Evolutionary conservation across 1,284 basidiomycete genomes (phyloP), one percentile per base, ranked within the genome.

Genomic region (Tetrapyrgos nigripes): DNA sequence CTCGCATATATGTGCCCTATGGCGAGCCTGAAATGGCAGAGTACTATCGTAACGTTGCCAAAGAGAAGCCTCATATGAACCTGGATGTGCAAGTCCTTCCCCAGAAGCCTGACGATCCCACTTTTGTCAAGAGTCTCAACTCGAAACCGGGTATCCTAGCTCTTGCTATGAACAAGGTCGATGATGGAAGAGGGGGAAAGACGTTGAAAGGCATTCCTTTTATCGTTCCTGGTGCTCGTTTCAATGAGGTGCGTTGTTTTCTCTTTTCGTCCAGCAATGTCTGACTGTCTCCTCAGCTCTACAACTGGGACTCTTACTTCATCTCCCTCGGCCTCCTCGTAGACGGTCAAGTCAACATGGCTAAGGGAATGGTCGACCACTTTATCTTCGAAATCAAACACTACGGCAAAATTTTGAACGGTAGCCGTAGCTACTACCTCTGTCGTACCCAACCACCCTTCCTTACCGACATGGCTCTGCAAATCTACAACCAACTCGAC

Each of bases 321-420:
- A 96, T 97, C 70, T 85, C 92, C 13, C 87, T 99, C 26, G 97
- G 97, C 31, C 85, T 99, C 5, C 86, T 99, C 21, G 93, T 98
- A 24, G 97, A 99, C 73, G 96, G 94, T 27, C 89, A 96, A 69
- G 86, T 97, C 43, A 87, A 91, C 63, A 92, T 98, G 83, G 97
- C 97, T 8, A 94, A 95, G 77, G 93, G 94, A 66, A 96, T 97
- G 85, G 95, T 98, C 49, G 97, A 98, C 62, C 97, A 99, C 75
- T 99, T 98, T 78, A 92, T 98, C 70, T 99, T 99, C 73, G 94
- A 99, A 81, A 98, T 99, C 82, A 94, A 89, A 76, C 93, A 98
- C 78, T 98, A 98, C 73, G 92, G 92, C 80, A 98, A 97, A 77
- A 91, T 91, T 66, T 73, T 91, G 58, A 90, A 91, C 67, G 90